Percentiles rank a stretch among this genome's conserved stretches.
Conservation (phyloP, 2,329 filamentous ascomycete species). For the Botrytis sinoallii region DNA sequence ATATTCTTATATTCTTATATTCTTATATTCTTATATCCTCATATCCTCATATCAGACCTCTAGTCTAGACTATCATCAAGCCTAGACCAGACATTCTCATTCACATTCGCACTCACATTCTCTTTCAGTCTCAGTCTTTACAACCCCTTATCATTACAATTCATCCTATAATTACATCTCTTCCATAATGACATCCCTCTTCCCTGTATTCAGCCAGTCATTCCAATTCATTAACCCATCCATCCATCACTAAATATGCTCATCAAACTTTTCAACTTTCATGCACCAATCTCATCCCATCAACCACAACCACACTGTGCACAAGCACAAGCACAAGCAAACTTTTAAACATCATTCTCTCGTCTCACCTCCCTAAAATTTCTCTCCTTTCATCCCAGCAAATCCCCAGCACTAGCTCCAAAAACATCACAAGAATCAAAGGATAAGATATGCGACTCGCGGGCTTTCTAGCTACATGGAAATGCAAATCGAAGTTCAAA, state of each 20-base stretch:
- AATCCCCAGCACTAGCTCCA: background rate
- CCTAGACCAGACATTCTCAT: background rate
- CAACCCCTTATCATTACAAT: background rate
- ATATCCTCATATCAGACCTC: background rate
- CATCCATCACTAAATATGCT: background rate
- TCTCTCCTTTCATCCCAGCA: background rate
- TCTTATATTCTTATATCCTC: background rate
- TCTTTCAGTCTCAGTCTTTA: background rate
- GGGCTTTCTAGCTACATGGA: background rate
- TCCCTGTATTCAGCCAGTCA: too few relatives aligned
- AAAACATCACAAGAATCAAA: background rate
- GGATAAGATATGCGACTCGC: background rate
- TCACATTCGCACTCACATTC: background rate
- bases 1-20: background rate
- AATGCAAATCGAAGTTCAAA: background rate
- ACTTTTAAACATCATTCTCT: background rate
- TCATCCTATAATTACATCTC: background rate
- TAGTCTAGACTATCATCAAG: background rate
- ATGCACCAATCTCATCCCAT: background rate
- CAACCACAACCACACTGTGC: background rate
- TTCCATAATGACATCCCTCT: too few relatives aligned
- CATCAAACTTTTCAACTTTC: background rate
- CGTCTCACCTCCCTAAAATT: background rate
- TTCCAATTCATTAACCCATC: background rate
- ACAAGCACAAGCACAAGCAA: background rate